Evolutionary conservation across 2,329 filamentous ascomycete genomes (phyloP), one percentile per base, ranked within the genome.

Genomic region (Ophiostoma triangulosporum): DNA sequence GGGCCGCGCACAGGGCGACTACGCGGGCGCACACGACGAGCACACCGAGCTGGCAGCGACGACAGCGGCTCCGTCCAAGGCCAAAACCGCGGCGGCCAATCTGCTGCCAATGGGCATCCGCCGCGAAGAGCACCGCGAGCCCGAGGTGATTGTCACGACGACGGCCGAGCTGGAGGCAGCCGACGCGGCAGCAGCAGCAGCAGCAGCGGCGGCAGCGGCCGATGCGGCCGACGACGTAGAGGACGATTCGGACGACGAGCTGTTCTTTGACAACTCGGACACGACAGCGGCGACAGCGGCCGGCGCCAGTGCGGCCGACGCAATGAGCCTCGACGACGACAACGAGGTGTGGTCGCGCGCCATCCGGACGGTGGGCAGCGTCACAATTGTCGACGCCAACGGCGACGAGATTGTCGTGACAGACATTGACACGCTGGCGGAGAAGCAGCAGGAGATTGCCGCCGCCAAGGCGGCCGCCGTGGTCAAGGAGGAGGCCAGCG

Each of bases 141-240:
- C 72, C 24, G 73, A 71, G n/a, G 64, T 77, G 29, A 68, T 74
- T 51, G 73, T 80, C 48, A 73, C 76, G 11, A 78, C 75, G 0
- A 73, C 74, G n/a, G 76, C 75, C 35, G 77, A 81, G 58, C 68
- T 80, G 12, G 74, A 78, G 58, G 76, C 75, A 2, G 70, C 68
- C 0, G 70, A 48, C 12, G 67, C 43, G 69, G 71, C 40, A 0
- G 32, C 52, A 0, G 48, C 32, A 0, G 52, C 20, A 5, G 32
- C 32, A 1, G 53, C 11, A 2, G 43, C 35, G 1, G 31, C 32
- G 9, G 17, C 27, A 14, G 24, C 22, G 3, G 36, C 15, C 3
- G 36, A 12, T 6, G 36, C 17, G 3, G 29, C 40, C 6, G 48
- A 51, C 1, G 70, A 68, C 17, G n/a, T 43, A 2, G 38, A 43